These are phyloP conservation scores for Emmonsia crescens DNA, from an alignment of 2,329 filamentous ascomycete genomes.

Conservation along the genomic window DNA sequence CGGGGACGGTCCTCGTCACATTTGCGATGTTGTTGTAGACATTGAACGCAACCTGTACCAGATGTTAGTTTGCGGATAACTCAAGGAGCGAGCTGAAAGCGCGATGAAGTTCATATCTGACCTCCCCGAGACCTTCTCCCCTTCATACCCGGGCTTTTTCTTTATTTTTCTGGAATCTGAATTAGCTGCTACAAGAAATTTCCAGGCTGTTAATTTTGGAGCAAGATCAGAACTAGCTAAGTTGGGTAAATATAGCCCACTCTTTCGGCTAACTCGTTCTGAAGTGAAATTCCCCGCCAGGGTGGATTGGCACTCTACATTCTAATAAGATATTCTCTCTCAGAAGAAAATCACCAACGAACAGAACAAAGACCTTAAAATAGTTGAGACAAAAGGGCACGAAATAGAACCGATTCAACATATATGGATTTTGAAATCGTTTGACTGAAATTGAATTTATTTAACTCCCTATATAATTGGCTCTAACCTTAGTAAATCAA, in stretches of 20 bases:
- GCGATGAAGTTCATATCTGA: background rate
- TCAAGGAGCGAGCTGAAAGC: background rate
- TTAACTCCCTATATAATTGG: background rate
- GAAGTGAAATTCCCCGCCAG: background rate
- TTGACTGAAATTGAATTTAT: background rate
- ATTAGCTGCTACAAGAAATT: background rate
- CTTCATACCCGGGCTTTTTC: background rate
- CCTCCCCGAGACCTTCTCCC: conserved; percentile 3
- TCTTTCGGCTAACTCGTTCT: background rate
- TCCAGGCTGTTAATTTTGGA: background rate
- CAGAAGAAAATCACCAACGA: too few relatives aligned
- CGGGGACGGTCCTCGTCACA: background rate
- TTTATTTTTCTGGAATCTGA: background rate
- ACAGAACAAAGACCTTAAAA: too few relatives aligned
- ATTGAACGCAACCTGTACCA: background rate
- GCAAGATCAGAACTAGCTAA: background rate
- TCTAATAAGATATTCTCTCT: too few relatives aligned
- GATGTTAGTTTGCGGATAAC: background rate
- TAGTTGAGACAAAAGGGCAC: background rate
- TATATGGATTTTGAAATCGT: background rate
- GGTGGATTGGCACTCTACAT: too few relatives aligned
- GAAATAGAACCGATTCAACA: background rate
- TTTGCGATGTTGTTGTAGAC: conserved; percentile 3
- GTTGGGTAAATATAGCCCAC: background rate
- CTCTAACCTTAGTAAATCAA: background rate